These are phyloP conservation scores for Cryptosporidium felis DNA, from an alignment of 169 alveolate species.

Conservation along the genomic window DNA sequence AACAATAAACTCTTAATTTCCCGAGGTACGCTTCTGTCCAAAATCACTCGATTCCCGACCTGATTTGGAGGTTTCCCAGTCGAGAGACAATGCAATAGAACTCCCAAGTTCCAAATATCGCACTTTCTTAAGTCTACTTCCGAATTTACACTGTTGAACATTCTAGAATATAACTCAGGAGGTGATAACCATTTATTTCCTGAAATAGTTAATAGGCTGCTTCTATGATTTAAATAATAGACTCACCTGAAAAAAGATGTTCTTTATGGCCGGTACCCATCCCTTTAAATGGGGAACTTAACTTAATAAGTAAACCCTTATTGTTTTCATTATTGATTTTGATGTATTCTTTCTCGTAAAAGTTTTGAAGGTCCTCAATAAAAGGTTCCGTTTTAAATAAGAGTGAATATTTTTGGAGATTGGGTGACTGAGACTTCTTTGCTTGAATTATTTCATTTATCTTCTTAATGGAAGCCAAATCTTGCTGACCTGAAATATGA, in stretches of 20 bases:
- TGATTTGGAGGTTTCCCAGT: constrained; percentile 5
- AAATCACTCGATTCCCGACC: not conserved
- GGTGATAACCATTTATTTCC: constrained; percentile 64
- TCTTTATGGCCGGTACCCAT: not conserved
- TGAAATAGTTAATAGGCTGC: not conserved
- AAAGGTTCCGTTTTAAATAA: constrained; percentile 18
- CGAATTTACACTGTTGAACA: not conserved
- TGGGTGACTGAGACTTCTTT: not conserved
- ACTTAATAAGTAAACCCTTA: not conserved
- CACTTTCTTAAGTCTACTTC: constrained; percentile 20
- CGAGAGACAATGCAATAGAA: constrained; percentile 36
- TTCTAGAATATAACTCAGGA: constrained; percentile 30
- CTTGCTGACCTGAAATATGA: not conserved
- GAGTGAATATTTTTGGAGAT: not conserved
- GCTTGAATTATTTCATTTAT: constrained; percentile 12
- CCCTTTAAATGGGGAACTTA: constrained; percentile 38
- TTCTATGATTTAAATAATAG: not conserved
- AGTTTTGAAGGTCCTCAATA: not conserved
- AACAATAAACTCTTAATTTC: not conserved
- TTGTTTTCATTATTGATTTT: not conserved
- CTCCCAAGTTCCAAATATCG: constrained; percentile 63
- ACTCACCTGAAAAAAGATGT: constrained; percentile 46
- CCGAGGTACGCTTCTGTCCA: constrained; percentile 5
- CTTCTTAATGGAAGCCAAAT: not conserved
- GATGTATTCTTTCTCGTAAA: not conserved